A percentile compares a stretch with the other conserved stretches of the same genome.
phyloP scores from a whole-genome alignment of 768 basidiomycete species.

The Mycena vitilis region DNA sequence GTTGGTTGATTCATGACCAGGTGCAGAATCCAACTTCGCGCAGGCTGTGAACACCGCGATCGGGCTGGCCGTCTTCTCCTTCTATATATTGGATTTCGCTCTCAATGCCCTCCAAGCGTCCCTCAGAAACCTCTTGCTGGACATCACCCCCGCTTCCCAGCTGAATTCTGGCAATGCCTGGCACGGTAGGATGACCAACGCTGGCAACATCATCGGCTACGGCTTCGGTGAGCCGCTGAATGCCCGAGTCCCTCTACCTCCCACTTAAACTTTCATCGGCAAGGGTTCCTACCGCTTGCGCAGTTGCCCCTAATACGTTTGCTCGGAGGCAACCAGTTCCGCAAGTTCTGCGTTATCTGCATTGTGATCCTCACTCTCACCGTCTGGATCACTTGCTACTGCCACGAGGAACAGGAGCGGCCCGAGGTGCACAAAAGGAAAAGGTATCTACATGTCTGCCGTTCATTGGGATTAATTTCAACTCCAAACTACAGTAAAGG shows the following conservation, averaged over 20 bases:
- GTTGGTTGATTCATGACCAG: constrained; percentile 33
- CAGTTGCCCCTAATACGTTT: constrained; percentile 80
- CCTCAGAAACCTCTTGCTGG: constrained; percentile 91
- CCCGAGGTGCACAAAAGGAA: constrained; percentile 55
- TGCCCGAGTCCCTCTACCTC: neutral
- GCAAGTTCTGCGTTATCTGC: constrained; percentile 93
- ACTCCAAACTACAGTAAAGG: constrained; percentile 58
- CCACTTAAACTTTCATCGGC: constrained; percentile 28
- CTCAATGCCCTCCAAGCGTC: constrained; percentile 96
- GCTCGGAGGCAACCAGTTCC: constrained; percentile 92
- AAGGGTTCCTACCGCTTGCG: constrained; percentile 91
- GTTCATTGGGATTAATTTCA: constrained; percentile 1
- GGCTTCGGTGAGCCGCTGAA: constrained; percentile 74
- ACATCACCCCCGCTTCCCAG: constrained; percentile 89
- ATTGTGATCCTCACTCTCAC: constrained; percentile 82
- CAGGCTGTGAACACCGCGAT: constrained; percentile 82
- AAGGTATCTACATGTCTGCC: constrained; percentile 46
- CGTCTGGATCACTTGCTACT: constrained; percentile 90
- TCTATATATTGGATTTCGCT: constrained; percentile 97
- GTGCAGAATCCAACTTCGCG: neutral
- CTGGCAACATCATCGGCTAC: constrained; percentile 97
- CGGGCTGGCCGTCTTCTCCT: constrained; percentile 86
- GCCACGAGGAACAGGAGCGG: constrained; percentile 83
- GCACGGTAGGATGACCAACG: constrained; percentile 96
- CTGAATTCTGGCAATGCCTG: constrained; percentile 96